Conservation (phyloP, 441 rosid genomes). For the Erodium chrysanthum region DNA sequence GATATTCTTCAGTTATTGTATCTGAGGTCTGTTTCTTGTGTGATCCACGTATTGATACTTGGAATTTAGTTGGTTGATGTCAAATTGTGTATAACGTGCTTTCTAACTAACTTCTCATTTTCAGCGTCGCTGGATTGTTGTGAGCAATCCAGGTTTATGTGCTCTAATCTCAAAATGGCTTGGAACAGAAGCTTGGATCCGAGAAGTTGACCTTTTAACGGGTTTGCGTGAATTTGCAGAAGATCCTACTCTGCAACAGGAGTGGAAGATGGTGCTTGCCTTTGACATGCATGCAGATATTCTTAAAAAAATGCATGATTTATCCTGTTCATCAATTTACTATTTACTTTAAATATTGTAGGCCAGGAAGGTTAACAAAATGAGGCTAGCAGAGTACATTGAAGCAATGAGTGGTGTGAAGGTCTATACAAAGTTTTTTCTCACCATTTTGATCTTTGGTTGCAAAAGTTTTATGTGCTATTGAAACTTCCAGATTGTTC, state of each 20-base stretch:
- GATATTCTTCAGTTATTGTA: neutral
- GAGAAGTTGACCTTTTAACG: slow-evolving; percentile 37
- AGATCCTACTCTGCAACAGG: slow-evolving; percentile 30
- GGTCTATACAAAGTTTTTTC: slow-evolving; percentile 24
- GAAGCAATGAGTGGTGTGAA: slow-evolving; percentile 49
- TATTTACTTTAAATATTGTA: slow-evolving; percentile 15
- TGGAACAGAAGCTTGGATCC: slow-evolving; percentile 23
- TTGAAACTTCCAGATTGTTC: slow-evolving; percentile 14
- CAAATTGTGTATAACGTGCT: neutral
- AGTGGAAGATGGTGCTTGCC: slow-evolving; percentile 38
- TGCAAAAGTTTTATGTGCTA: neutral
- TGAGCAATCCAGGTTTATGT: slow-evolving; percentile 18
- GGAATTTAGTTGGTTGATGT: neutral
- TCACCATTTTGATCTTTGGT: slow-evolving; percentile 4
- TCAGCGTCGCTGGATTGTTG: slow-evolving; percentile 20
- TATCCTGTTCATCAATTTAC: slow-evolving; percentile 6
- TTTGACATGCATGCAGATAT: slow-evolving; percentile 17
- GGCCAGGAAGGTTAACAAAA: slow-evolving; percentile 43
- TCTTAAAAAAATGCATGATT: slow-evolving; percentile 12
- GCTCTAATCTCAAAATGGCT: slow-evolving; percentile 20
- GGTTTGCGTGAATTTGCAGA: slow-evolving; percentile 38
- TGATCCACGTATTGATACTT: neutral
- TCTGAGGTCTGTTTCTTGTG: neutral
- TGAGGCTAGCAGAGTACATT: slow-evolving; percentile 49
- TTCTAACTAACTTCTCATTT: slow-evolving; percentile 7